Base-by-base conservation (phyloP, 306 rosid genomes). In the Sicyos edulis region DNA sequence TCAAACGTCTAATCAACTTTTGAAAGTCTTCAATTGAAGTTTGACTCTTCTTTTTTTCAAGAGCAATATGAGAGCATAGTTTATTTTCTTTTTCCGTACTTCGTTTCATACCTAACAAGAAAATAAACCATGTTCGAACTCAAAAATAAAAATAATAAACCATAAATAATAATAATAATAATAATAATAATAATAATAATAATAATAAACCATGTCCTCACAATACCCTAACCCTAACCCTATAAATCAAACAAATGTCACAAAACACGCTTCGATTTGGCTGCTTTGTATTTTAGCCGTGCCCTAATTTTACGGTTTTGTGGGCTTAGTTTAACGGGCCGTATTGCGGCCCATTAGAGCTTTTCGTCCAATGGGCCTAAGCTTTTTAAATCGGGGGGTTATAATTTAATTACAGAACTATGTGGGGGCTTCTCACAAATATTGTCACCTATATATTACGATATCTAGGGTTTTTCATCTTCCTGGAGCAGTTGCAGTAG, bases 271-370 rank as follows among this genome's bases (percentile, higher is more conserved):
- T 7, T 1, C 19, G 10, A 13, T 59, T 14, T 1, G 22, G 0
- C 24, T 34, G 50, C 14, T 7, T 37, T 62, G 9, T 64, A 40
- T 64, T 17, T 40, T n/a, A 50, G 37, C 19, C 4, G 24, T 19
- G 19, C 71, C 71, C 2, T 32, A 32, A 32, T 32, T 1, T 32
- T 32, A 32, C 37, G 37, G 37, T 32, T 32, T 32, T 32, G 37
- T 44, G 71, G 54, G 71, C 54, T 66, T 66, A 19, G 0, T 13
- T 10, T 10, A 13, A 66, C 45, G 72, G 72, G 72, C 72, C 72
- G 29, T 2, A 1, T 40, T 10, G 3, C 24, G 29, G 70, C 51
- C 70, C 70, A 40, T 64, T 40, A 4, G 0, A 64, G 2, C 0
- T 17, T 64, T 64, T 63, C 51, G 0, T 8, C 24, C 10, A 20